These are phyloP conservation scores for Cocos nucifera DNA, from an alignment of 176 grass and related monocot species.

Conservation along the genomic window DNA sequence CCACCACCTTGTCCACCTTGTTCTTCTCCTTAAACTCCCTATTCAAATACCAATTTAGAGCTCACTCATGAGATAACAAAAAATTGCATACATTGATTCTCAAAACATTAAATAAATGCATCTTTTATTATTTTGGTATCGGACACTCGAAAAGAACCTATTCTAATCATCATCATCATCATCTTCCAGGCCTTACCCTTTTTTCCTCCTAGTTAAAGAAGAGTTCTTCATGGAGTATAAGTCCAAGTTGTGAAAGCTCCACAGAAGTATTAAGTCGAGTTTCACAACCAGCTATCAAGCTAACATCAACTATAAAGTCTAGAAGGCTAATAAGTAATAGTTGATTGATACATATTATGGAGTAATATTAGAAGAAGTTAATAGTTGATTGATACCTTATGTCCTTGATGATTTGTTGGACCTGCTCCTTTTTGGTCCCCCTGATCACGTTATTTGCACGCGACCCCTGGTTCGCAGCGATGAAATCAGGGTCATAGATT, in stretches of 20 bases:
- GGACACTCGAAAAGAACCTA: too few species aligned
- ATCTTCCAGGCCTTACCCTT: too few species aligned
- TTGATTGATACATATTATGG: background rate
- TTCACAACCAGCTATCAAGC: background rate
- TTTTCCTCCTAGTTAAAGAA: too few species aligned
- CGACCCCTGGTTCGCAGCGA: conserved; percentile 75
- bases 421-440: conserved; percentile 81
- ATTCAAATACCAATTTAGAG: background rate
- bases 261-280: background rate
- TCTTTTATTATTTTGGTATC: too few species aligned
- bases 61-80: too few species aligned
- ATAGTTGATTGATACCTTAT: conserved; percentile 42
- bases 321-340: background rate
- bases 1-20: conserved; percentile 83
- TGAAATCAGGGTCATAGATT: conserved; percentile 82
- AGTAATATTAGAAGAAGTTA: background rate
- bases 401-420: conserved; percentile 83
- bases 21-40: conserved; percentile 97
- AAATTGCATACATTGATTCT: too few species aligned
- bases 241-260: too few species aligned
- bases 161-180: too few species aligned
- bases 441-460: conserved; percentile 58
- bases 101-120: too few species aligned
- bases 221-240: too few species aligned
- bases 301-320: too few species aligned